phyloP scores from a whole-genome alignment of 257 asterid species.

The Scutellaria minor region DNA sequence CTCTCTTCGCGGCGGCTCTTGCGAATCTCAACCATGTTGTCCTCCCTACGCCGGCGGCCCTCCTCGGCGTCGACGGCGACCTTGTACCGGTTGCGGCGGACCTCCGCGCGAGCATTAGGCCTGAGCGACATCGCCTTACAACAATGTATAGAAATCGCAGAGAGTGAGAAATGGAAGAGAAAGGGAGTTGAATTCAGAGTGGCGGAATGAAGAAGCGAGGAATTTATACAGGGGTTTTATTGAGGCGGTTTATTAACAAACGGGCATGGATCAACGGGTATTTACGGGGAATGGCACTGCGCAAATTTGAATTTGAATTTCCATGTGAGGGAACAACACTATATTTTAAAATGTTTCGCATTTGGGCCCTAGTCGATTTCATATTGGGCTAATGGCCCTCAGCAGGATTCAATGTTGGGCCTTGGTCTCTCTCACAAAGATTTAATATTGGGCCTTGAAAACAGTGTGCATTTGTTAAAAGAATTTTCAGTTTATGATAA shows the following conservation, averaged over 20 bases:
- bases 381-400: too few relatives aligned
- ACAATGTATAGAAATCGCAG: background rate
- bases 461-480: too few relatives aligned
- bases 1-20: conserved; percentile 86
- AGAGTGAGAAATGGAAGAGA: conserved; percentile 6
- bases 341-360: too few relatives aligned
- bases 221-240: conserved; percentile 44
- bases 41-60: conserved; percentile 93
- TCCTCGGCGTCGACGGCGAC: conserved; percentile 94
- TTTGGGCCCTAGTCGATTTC: too few relatives aligned
- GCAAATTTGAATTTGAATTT: conserved; percentile 53
- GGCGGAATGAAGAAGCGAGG: conserved; percentile 39
- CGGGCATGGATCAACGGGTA: conserved; percentile 53
- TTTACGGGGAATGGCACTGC: conserved; percentile 45
- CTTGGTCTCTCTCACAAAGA: too few relatives aligned
- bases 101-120: conserved; percentile 70
- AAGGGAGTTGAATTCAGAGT: conserved; percentile 35
- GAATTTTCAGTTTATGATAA: too few relatives aligned
- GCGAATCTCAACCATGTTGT: conserved; percentile 93
- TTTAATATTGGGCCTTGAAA: too few relatives aligned
- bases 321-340: conserved; percentile 40
- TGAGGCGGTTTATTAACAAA: conserved; percentile 19
- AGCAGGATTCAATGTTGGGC: too few relatives aligned
- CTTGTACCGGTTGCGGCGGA: conserved; percentile 88
- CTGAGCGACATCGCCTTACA: conserved; percentile 68